Evolutionary conservation across 1,284 basidiomycete species (phyloP).

Genomic region (Fomitopsis betulina): DNA sequence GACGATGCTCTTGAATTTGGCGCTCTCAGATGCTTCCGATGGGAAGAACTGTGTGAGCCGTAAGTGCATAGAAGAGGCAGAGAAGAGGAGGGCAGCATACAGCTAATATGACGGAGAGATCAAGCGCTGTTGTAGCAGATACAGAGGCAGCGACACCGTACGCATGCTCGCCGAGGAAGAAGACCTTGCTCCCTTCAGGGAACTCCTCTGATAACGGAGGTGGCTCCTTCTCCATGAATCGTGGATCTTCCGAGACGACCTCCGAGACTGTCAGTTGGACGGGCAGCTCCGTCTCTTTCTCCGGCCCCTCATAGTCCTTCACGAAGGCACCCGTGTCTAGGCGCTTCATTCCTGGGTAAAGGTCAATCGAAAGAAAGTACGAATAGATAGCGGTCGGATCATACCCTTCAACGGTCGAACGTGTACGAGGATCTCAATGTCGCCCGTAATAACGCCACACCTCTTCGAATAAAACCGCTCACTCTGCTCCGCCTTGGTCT

Average conservation of each 20-base stretch:
- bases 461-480: constrained; percentile 88
- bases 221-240: constrained; percentile 80
- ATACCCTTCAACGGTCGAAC: constrained; percentile 84
- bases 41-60: constrained; percentile 71
- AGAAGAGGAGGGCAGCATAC: constrained; percentile 31
- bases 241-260: constrained; percentile 84
- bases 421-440: constrained; percentile 78
- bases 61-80: not conserved
- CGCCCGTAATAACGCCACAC: constrained; percentile 82
- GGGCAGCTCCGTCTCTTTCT: constrained; percentile 84
- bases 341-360: constrained; percentile 71
- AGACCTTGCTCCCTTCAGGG: constrained; percentile 85
- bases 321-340: constrained; percentile 87
- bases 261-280: constrained; percentile 79
- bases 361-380: constrained; percentile 2
- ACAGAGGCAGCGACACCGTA: constrained; percentile 97
- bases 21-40: constrained; percentile 73
- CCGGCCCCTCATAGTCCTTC: constrained; percentile 86
- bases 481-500: constrained; percentile 73
- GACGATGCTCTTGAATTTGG: constrained; percentile 72
- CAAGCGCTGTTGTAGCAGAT: constrained; percentile 58
- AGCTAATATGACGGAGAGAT: constrained; percentile 77
- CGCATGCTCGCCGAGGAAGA: constrained; percentile 91
- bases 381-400: constrained; percentile 13
- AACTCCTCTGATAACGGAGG: constrained; percentile 87